Percentiles rank a stretch among this genome's conserved stretches.
phyloP scores from a whole-genome alignment of 2,329 filamentous ascomycete species.

The Ophiostoma piceae region DNA sequence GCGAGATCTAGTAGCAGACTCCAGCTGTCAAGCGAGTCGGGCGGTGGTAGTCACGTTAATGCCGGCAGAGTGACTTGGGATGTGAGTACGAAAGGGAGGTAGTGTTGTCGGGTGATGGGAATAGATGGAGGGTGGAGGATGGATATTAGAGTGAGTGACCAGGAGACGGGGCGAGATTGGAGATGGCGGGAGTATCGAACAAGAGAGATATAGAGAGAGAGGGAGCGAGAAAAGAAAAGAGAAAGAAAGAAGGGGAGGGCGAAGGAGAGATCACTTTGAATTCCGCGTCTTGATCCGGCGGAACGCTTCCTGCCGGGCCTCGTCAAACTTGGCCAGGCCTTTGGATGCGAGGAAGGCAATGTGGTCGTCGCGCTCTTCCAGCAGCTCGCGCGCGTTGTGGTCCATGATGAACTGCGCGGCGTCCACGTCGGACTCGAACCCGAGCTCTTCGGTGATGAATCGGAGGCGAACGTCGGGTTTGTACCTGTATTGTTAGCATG shows the following conservation, averaged over 20 bases:
- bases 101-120: neutral
- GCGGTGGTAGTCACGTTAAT: neutral
- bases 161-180: neutral
- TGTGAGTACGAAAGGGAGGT: neutral
- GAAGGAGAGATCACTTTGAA: slow-evolving; percentile 66
- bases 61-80: neutral
- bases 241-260: neutral
- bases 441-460: slow-evolving; percentile 92
- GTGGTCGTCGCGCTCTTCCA: slow-evolving; percentile 70
- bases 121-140: neutral
- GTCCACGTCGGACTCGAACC: slow-evolving; percentile 87
- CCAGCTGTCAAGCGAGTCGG: neutral
- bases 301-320: slow-evolving; percentile 67
- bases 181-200: neutral
- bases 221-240: neutral
- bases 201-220: neutral
- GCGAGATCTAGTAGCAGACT: neutral
- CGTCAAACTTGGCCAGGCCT: slow-evolving; percentile 67
- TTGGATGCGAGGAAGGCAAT: slow-evolving; percentile 71
- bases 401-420: slow-evolving; percentile 87
- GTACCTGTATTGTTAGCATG: slow-evolving; percentile 57
- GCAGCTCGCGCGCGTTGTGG: slow-evolving; percentile 65
- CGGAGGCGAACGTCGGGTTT: slow-evolving; percentile 83
- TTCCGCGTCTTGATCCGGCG: slow-evolving; percentile 84
- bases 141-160: neutral